A percentile compares a stretch with the other conserved stretches of the same genome.
Conservation (phyloP, 2,329 filamentous ascomycete species). For the Cladosporium oxysporum region DNA sequence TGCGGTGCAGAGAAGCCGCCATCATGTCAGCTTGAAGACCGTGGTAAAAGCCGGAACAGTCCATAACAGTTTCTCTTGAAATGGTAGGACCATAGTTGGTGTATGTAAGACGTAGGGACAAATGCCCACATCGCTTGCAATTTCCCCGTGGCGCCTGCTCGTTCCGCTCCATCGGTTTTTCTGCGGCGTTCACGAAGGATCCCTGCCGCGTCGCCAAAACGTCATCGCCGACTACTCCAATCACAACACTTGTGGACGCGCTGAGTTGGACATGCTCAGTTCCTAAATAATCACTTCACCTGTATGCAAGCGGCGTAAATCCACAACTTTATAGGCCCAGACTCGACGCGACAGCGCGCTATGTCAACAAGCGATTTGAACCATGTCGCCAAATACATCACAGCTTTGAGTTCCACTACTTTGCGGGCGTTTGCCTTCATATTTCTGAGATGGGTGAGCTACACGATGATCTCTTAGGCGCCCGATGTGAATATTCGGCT, state of each 20-base stretch:
- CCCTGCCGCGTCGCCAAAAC: background rate
- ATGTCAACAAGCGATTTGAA: slow-evolving; percentile 21
- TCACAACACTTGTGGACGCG: background rate
- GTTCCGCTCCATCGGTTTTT: background rate
- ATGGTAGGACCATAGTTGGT: background rate
- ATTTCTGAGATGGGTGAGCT: slow-evolving; percentile 40
- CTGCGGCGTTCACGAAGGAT: background rate
- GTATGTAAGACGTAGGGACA: background rate
- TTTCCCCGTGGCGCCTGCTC: background rate
- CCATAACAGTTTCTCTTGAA: background rate
- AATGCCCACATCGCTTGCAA: background rate
- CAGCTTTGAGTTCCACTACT: slow-evolving; percentile 30
- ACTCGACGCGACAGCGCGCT: background rate
- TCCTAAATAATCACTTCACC: background rate
- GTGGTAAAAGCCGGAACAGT: background rate
- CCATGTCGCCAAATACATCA: slow-evolving; percentile 24
- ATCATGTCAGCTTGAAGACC: background rate
- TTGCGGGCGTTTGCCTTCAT: slow-evolving; percentile 35
- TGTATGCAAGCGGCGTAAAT: background rate
- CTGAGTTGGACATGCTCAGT: background rate
- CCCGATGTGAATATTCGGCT: background rate
- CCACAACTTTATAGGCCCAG: background rate
- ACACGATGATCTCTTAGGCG: background rate
- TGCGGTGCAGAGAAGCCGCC: background rate
- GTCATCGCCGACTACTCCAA: slow-evolving; percentile 2